Conservation (phyloP, 805 yeast genomes). For the Saccharomycopsis fibuligera region DNA sequence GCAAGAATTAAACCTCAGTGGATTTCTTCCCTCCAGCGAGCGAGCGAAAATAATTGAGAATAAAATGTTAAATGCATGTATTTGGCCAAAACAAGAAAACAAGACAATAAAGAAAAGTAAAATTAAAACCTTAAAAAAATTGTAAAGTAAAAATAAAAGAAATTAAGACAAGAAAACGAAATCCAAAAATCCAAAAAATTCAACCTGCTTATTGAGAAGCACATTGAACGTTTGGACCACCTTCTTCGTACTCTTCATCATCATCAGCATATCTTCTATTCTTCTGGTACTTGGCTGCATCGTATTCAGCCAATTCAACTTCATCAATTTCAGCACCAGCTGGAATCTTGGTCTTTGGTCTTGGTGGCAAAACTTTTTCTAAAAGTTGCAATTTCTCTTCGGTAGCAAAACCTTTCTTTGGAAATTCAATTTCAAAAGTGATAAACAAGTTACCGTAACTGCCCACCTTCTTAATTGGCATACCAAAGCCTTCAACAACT, state of each 20-base stretch:
- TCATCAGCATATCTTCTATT: conserved; percentile 45
- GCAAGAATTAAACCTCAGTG: no score
- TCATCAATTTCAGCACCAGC: conserved; percentile 74
- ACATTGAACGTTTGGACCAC: conserved; percentile 78
- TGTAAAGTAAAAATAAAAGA: conserved; percentile 1
- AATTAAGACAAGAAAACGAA: not conserved
- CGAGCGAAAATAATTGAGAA: no score
- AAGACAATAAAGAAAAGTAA: no score
- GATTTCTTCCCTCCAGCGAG: no score
- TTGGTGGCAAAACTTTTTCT: conserved; percentile 74
- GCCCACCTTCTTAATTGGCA: conserved; percentile 90
- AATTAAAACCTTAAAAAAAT: no score
- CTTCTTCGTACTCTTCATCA: conserved; percentile 56
- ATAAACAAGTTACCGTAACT: conserved; percentile 82
- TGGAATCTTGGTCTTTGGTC: conserved; percentile 55
- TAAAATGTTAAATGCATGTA: no score
- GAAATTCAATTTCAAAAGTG: conserved; percentile 87
- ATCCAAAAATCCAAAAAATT: not conserved
- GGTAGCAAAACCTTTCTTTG: conserved; percentile 60
- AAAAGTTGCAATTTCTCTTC: conserved; percentile 71
- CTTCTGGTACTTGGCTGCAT: conserved; percentile 51
- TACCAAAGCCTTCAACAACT: conserved; percentile 89
- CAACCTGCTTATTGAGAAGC: conserved; percentile 64
- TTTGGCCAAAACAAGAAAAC: no score
- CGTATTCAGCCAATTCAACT: conserved; percentile 62